phyloP scores from a whole-genome alignment of 2,329 filamentous ascomycete genomes.

The Aphanocladium album region DNA sequence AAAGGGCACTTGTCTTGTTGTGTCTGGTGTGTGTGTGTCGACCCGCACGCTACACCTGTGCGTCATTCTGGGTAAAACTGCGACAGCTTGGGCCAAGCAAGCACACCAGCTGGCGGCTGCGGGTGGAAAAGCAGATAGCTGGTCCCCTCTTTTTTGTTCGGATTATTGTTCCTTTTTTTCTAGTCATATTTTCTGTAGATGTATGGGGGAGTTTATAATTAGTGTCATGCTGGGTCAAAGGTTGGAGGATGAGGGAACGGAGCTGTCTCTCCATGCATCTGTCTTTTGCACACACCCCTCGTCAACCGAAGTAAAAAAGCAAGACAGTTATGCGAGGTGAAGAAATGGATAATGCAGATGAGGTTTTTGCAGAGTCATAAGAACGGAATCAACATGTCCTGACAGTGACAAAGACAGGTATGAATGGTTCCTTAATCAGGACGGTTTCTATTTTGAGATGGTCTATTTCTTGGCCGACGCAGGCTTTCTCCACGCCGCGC shows the following conservation, averaged over 20 bases:
- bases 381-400: too few relatives aligned
- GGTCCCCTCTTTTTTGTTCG: not conserved
- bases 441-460: not conserved
- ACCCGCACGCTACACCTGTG: not conserved
- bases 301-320: too few relatives aligned
- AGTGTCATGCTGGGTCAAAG: not conserved
- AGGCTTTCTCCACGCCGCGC: not conserved
- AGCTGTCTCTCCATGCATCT: not conserved
- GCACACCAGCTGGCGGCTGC: too few relatives aligned
- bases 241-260: not conserved
- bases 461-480: not conserved
- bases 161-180: not conserved
- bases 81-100: not conserved
- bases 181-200: not conserved
- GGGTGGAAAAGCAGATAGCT: too few relatives aligned
- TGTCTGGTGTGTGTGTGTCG: not conserved
- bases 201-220: not conserved
- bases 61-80: not conserved
- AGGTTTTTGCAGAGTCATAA: too few relatives aligned
- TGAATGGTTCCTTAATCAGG: not conserved
- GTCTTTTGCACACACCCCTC: not conserved
- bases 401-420: not conserved
- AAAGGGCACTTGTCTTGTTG: not conserved
- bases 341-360: too few relatives aligned
- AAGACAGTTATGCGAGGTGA: too few relatives aligned